These are phyloP conservation scores for Silybum marianum DNA, from an alignment of 129 eudicot genomes.

Conservation along the genomic window DNA sequence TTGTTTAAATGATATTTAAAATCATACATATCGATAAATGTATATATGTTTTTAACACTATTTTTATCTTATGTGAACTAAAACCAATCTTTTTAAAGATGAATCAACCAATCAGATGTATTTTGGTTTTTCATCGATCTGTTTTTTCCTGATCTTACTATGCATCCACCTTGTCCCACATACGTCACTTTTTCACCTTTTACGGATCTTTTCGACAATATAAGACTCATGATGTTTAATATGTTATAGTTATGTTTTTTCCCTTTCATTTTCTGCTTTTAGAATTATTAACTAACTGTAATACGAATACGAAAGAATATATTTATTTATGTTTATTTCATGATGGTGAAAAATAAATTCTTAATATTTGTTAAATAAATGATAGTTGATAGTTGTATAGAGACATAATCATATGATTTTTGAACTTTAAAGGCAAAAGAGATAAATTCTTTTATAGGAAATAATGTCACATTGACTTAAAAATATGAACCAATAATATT, in stretches of 20 bases:
- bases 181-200: not conserved
- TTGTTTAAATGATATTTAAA: not conserved
- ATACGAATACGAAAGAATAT: not conserved
- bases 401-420: not conserved
- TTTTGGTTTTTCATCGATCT: not conserved
- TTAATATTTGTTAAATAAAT: not conserved
- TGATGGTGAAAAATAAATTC: not conserved
- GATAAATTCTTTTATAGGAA: not conserved
- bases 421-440: not conserved
- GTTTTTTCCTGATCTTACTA: not conserved
- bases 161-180: not conserved
- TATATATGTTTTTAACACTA: not conserved
- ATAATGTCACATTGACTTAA: not conserved
- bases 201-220: not conserved
- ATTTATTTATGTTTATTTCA: too few species aligned
- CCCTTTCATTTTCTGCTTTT: not conserved
- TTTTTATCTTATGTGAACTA: not conserved
- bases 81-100: not conserved
- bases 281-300: not conserved
- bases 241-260: not conserved
- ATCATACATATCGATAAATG: not conserved
- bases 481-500: not conserved
- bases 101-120: not conserved
- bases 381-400: not conserved
- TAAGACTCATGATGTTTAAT: not conserved